phyloP scores from a whole-genome alignment of 2,329 filamentous ascomycete species.

The Colletotrichum kahawae region DNA sequence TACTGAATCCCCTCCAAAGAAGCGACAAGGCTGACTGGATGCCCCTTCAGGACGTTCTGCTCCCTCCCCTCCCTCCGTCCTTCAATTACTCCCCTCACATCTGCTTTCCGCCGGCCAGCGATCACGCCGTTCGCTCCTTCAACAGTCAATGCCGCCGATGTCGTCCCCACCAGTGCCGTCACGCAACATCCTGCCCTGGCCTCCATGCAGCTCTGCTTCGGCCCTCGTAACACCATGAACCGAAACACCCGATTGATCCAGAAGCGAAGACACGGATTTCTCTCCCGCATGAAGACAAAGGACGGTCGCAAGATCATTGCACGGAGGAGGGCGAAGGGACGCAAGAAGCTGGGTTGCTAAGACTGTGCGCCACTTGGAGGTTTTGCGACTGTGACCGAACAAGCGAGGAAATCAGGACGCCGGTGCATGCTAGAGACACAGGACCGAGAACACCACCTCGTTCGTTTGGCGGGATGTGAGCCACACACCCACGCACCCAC shows the following conservation, averaged over 20 bases:
- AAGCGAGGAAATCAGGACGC: not conserved
- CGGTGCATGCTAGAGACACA: not conserved
- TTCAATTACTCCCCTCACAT: conserved; percentile 38
- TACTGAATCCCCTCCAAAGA: not conserved
- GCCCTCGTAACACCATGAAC: conserved; percentile 63
- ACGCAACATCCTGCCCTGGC: conserved; percentile 59
- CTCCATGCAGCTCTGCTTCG: conserved; percentile 59
- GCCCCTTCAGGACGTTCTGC: conserved; percentile 46
- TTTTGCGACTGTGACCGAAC: not conserved
- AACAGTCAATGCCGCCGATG: conserved; percentile 38
- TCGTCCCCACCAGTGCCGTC: conserved; percentile 51
- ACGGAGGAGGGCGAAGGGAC: conserved; percentile 58
- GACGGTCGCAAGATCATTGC: conserved; percentile 58
- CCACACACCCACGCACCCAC: not conserved
- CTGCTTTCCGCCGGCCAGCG: conserved; percentile 34
- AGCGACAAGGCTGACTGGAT: not conserved
- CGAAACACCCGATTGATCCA: conserved; percentile 59
- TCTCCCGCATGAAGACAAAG: conserved; percentile 54
- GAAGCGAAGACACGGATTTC: conserved; percentile 64
- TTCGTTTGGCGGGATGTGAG: not conserved
- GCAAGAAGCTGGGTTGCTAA: conserved; percentile 41
- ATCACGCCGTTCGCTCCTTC: conserved; percentile 36
- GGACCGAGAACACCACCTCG: not conserved
- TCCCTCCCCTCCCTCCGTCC: conserved; percentile 58
- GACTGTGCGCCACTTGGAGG: not conserved